Evolutionary conservation across 192 early-diverging fungal genomes (phyloP).

Genomic region (Umbelopsis ramanniana): DNA sequence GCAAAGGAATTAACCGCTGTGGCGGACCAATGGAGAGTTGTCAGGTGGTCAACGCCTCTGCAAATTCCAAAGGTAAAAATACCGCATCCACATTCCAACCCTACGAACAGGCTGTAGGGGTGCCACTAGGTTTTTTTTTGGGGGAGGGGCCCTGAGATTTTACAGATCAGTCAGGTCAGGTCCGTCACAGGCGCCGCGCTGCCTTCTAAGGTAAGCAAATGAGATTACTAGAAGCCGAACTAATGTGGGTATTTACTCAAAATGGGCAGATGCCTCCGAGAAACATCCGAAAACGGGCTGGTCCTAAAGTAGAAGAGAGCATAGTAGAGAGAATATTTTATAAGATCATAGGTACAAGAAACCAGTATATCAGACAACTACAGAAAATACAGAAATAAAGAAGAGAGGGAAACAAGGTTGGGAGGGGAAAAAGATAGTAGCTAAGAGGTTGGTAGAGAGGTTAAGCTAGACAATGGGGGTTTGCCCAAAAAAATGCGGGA

Average conservation of each 20-base stretch:
- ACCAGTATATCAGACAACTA: constrained; percentile 22
- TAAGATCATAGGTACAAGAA: constrained; percentile 25
- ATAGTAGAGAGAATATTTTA: constrained; percentile 21
- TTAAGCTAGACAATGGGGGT: background rate
- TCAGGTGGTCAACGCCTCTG: too few species aligned
- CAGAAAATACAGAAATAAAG: constrained; percentile 17
- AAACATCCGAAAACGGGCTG: background rate
- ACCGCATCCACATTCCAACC: too few species aligned
- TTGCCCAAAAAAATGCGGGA: background rate
- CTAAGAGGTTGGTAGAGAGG: background rate
- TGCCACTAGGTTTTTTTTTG: too few species aligned
- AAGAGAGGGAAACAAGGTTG: background rate
- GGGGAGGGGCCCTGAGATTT: too few species aligned
- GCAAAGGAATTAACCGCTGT: too few species aligned
- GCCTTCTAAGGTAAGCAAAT: background rate
- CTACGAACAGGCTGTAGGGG: too few species aligned
- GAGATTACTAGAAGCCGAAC: background rate
- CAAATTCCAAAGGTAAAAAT: too few species aligned
- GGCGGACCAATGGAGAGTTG: too few species aligned
- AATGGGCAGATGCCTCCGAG: background rate
- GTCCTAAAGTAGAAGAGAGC: background rate
- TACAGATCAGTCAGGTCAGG: too few species aligned
- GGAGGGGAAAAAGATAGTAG: background rate
- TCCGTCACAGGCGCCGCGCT: background rate
- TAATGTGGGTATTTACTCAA: constrained; percentile 18